These are phyloP conservation scores for Acer yangbiense DNA, from an alignment of 345 rosid species.

Conservation along the genomic window DNA sequence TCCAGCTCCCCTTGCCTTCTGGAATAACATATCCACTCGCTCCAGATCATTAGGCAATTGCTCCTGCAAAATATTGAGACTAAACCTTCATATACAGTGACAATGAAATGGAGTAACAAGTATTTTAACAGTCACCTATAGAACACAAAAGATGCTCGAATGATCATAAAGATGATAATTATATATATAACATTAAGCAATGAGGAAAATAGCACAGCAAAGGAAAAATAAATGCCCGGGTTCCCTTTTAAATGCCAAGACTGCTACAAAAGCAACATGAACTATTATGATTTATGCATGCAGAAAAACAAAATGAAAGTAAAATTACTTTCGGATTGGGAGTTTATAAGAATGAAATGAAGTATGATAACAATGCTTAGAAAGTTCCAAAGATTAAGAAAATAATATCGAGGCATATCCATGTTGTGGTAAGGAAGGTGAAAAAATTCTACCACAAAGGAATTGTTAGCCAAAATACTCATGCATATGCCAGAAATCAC, in stretches of 20 bases:
- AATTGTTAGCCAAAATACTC: slow-evolving; percentile 2
- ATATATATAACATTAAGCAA: not conserved
- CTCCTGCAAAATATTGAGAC: slow-evolving; percentile 51
- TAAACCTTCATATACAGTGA: slow-evolving; percentile 9
- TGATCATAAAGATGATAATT: not conserved
- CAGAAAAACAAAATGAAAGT: not conserved
- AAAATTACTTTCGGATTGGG: not conserved
- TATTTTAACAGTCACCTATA: not conserved
- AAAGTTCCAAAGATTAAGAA: not conserved
- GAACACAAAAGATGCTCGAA: slow-evolving; percentile 2
- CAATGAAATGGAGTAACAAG: not conserved
- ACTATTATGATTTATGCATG: not conserved
- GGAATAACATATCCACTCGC: slow-evolving; percentile 82
- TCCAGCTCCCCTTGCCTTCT: slow-evolving; percentile 69
- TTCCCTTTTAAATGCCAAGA: not conserved
- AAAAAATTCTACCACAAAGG: not conserved
- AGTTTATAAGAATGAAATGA: not conserved
- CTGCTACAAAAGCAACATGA: not conserved
- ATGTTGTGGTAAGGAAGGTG: not conserved
- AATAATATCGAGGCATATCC: not conserved
- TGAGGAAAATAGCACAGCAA: not conserved
- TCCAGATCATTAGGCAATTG: slow-evolving; percentile 83
- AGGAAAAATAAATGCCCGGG: not conserved
- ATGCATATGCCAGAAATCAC: slow-evolving; percentile 36
- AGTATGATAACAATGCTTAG: not conserved